Conservation (phyloP, 805 yeast genomes). For the Groenewaldozyma salmanticensis region DNA sequence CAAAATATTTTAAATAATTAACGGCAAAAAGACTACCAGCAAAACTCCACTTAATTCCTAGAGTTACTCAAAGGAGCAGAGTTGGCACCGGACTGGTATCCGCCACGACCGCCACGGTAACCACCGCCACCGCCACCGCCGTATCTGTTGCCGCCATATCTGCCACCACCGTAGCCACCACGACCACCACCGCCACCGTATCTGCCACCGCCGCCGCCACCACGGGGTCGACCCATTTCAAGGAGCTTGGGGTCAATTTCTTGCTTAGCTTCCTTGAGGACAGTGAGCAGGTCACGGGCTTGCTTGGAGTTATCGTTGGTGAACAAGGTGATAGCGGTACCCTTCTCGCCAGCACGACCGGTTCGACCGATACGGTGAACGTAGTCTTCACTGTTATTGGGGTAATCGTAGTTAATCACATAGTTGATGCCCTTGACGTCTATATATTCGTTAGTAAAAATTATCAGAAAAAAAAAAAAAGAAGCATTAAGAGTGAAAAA, state of each 20-base stretch:
- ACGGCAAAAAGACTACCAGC: background rate
- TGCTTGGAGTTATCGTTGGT: conserved; percentile 78
- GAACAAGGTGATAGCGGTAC: conserved; percentile 93
- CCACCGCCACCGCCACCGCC: conserved; percentile 28
- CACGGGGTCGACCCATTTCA: conserved; percentile 66
- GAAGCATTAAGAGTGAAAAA: conserved; percentile 5
- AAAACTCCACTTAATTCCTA: conserved; percentile 21
- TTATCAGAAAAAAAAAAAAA: conserved; percentile 3
- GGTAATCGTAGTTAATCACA: conserved; percentile 95
- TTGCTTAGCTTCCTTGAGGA: conserved; percentile 94
- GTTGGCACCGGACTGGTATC: conserved; percentile 28
- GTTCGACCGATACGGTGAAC: conserved; percentile 99
- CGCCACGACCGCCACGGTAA: conserved; percentile 8
- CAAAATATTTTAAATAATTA: conserved; percentile 1
- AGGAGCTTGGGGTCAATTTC: conserved; percentile 70
- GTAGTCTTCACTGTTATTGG: conserved; percentile 96
- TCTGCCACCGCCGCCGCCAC: conserved; percentile 51
- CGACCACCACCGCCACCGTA: conserved; percentile 37
- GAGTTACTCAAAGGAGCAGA: conserved; percentile 32
- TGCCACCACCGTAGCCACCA: conserved; percentile 34
- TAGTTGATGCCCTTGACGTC: conserved; percentile 96
- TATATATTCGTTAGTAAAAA: conserved; percentile 25
- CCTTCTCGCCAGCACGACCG: conserved; percentile 96
- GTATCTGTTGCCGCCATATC: conserved; percentile 16
- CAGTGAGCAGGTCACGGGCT: conserved; percentile 83